Percentiles rank a stretch among this genome's conserved stretches.
Evolutionary conservation across 768 basidiomycete species (phyloP).

Genomic region (Kwoniella europaea): DNA sequence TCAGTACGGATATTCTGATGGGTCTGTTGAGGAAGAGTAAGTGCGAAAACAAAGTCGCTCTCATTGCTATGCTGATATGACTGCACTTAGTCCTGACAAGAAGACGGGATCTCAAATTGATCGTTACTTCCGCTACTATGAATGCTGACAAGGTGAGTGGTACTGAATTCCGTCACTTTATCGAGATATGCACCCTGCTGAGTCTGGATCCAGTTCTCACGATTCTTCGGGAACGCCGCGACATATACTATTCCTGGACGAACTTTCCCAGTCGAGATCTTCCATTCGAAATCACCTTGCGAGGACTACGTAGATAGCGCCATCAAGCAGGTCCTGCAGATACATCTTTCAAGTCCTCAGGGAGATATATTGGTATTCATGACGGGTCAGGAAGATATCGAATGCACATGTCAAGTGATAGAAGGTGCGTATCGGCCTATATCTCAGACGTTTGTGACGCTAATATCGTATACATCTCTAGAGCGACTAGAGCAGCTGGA

Average conservation of each 20-base stretch:
- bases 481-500: slow-evolving; percentile 92
- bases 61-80: background rate
- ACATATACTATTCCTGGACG: slow-evolving; percentile 91
- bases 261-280: slow-evolving; percentile 96
- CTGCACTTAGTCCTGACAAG: slow-evolving; percentile 73
- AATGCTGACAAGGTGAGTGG: slow-evolving; percentile 88
- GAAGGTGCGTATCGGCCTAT: slow-evolving; percentile 65
- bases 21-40: slow-evolving; percentile 89
- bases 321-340: slow-evolving; percentile 96
- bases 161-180: background rate
- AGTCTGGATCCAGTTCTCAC: slow-evolving; percentile 68
- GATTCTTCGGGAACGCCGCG: slow-evolving; percentile 92
- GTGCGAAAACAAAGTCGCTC: slow-evolving; percentile 43
- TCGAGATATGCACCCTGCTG: background rate
- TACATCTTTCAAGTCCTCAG: slow-evolving; percentile 87
- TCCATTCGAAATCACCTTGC: slow-evolving; percentile 95
- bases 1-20: slow-evolving; percentile 98
- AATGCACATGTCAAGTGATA: slow-evolving; percentile 92
- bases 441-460: too few relatives aligned
- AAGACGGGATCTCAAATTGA: slow-evolving; percentile 88
- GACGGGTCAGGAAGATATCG: slow-evolving; percentile 99
- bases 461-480: slow-evolving; percentile 51
- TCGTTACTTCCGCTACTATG: slow-evolving; percentile 99
- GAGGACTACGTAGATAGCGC: slow-evolving; percentile 99
- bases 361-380: slow-evolving; percentile 89